A percentile compares a stretch with the other conserved stretches of the same genome.
Conservation (phyloP, 1,284 basidiomycete genomes). For the Neolentinus lepideus region DNA sequence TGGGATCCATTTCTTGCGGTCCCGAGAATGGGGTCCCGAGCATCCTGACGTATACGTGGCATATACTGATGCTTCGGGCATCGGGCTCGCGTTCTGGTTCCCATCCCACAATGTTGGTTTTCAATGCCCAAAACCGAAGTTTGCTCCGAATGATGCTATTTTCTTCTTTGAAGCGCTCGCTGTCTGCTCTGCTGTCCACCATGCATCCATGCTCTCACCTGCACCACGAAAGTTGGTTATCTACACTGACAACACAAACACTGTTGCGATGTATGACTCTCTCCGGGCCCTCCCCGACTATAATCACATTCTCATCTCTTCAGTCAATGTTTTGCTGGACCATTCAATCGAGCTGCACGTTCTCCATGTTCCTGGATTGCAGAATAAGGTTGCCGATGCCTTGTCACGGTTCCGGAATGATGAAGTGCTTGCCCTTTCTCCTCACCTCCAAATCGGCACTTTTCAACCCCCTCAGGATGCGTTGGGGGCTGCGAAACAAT, state of each 20-base stretch:
- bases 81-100: no score
- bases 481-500: conserved; percentile 18
- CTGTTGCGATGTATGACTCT: conserved; percentile 17
- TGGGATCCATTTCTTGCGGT: no score
- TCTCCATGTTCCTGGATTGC: conserved; percentile 15
- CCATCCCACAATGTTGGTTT: no score
- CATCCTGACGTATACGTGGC: no score
- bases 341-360: conserved; percentile 14
- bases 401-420: conserved; percentile 13
- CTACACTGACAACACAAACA: conserved; percentile 19
- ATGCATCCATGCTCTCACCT: neutral
- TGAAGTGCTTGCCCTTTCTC: neutral
- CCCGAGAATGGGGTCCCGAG: no score
- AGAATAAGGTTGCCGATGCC: conserved; percentile 19
- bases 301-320: conserved; percentile 14
- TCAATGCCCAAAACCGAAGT: no score
- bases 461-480: conserved; percentile 13
- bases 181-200: conserved; percentile 6
- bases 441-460: conserved; percentile 4
- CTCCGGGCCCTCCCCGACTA: conserved; percentile 10
- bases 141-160: neutral
- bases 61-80: no score
- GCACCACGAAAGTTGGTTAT: conserved; percentile 9
- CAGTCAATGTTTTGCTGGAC: conserved; percentile 11
- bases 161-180: conserved; percentile 10